Evolutionary conservation across 331 rosid genomes (phyloP).

Genomic region (Malus hybrid): DNA sequence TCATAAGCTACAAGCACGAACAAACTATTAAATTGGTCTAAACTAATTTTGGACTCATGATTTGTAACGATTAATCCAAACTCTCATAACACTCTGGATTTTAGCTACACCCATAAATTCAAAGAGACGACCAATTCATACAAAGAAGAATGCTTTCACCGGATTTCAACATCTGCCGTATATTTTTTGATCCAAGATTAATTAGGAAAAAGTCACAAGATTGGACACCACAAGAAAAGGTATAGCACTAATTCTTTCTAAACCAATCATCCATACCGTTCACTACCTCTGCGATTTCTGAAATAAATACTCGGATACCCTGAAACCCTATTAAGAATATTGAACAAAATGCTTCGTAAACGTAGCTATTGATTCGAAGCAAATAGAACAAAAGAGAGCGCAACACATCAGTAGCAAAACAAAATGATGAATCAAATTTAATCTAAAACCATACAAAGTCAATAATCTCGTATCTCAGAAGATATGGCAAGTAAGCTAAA

Average conservation of each 20-base stretch:
- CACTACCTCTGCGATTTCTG: not conserved
- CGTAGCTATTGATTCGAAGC: constrained; percentile 17
- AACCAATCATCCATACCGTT: not conserved
- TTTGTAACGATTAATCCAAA: too few species aligned
- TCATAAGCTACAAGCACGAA: too few species aligned
- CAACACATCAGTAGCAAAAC: constrained; percentile 1
- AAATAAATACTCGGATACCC: too few species aligned
- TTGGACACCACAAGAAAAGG: not conserved
- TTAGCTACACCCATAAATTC: too few species aligned
- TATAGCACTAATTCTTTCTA: not conserved
- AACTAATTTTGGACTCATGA: too few species aligned
- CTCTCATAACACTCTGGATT: too few species aligned
- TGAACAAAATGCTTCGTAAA: constrained; percentile 19
- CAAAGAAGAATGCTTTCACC: not conserved
- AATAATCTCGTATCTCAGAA: not conserved
- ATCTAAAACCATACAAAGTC: too few species aligned
- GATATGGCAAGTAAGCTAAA: not conserved
- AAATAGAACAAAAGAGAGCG: not conserved
- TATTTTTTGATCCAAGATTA: not conserved
- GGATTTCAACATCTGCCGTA: not conserved
- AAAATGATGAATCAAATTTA: not conserved
- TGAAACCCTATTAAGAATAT: too few species aligned
- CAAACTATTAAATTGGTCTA: too few species aligned
- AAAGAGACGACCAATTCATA: too few species aligned
- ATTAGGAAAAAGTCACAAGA: not conserved